Conservation (phyloP, 2,329 filamentous ascomycete genomes). For the Drechslerella coelobrocha region DNA sequence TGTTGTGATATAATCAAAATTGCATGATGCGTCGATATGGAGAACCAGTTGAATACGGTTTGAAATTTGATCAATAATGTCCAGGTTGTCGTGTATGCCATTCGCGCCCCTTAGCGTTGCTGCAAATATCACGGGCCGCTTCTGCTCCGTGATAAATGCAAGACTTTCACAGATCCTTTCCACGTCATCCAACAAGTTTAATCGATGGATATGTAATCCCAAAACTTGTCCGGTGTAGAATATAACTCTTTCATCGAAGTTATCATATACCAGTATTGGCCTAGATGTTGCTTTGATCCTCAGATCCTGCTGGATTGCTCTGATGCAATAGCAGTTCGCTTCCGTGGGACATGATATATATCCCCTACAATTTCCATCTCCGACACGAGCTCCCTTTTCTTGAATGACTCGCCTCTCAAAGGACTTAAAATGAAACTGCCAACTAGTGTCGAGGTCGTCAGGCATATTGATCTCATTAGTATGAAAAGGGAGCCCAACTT, state of each 20-base stretch:
- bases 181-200: conserved; percentile 15
- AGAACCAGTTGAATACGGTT: conserved; percentile 10
- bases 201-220: conserved; percentile 9
- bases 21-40: conserved; percentile 28
- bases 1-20: conserved; percentile 40
- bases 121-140: conserved; percentile 28
- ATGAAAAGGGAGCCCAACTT: conserved; percentile 29
- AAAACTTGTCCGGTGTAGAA: conserved; percentile 8
- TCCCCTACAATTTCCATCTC: conserved; percentile 10
- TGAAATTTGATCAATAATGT: conserved; percentile 15
- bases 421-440: conserved; percentile 31
- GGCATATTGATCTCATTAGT: conserved; percentile 31
- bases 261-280: conserved; percentile 25
- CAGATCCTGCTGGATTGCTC: conserved; percentile 30
- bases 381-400: conserved; percentile 23
- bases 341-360: conserved; percentile 15
- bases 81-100: conserved; percentile 16
- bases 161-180: background rate
- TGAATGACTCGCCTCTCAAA: conserved; percentile 11
- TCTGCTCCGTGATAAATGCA: background rate
- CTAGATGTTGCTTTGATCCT: conserved; percentile 1
- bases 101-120: conserved; percentile 5
- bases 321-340: conserved; percentile 40
- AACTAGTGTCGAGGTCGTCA: conserved; percentile 32
- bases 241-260: conserved; percentile 12